A percentile compares a stretch with the other conserved stretches of the same genome.
phyloP scores from a whole-genome alignment of 2,329 filamentous ascomycete species.

The Cladosporium sp. region DNA sequence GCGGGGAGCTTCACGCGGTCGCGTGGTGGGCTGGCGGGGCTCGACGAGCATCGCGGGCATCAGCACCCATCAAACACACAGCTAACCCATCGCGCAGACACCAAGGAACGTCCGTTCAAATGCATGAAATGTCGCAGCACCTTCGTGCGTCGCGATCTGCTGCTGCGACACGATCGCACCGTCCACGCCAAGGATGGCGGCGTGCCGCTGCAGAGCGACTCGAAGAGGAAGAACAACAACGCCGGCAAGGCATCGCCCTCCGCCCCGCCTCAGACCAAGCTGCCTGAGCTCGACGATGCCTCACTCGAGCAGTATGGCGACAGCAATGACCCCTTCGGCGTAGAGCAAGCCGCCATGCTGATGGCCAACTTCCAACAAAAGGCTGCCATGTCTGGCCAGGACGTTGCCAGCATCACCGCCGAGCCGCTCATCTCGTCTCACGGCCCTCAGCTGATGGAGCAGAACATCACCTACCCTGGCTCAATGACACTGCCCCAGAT shows the following conservation, averaged over 20 bases:
- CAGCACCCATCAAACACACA: neutral
- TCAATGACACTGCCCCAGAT: conserved; percentile 80
- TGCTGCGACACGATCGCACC: conserved; percentile 94
- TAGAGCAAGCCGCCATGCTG: conserved; percentile 96
- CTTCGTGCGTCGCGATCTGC: conserved; percentile 93
- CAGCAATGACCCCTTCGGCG: conserved; percentile 86
- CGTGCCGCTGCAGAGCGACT: conserved; percentile 87
- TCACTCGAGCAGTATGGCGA: conserved; percentile 90
- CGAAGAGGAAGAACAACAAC: conserved; percentile 64
- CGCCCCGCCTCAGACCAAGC: conserved; percentile 56
- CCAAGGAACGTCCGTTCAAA: conserved; percentile 98
- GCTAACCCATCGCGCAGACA: conserved; percentile 59
- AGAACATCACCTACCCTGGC: conserved; percentile 67
- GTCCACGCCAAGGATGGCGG: conserved; percentile 98
- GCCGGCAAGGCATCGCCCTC: conserved; percentile 42
- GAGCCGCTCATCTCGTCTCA: conserved; percentile 71
- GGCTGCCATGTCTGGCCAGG: conserved; percentile 68
- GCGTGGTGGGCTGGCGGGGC: conserved; percentile 25
- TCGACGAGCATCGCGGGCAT: neutral
- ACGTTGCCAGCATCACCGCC: conserved; percentile 44
- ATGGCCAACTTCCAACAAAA: conserved; percentile 98
- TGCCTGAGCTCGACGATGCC: conserved; percentile 76
- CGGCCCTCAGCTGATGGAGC: conserved; percentile 69
- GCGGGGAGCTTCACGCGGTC: conserved; percentile 13
- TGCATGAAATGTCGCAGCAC: conserved; percentile 98